Evolutionary conservation across 2,329 filamentous ascomycete genomes (phyloP).

Genomic region (Phaeosphaeriaceae sp.): DNA sequence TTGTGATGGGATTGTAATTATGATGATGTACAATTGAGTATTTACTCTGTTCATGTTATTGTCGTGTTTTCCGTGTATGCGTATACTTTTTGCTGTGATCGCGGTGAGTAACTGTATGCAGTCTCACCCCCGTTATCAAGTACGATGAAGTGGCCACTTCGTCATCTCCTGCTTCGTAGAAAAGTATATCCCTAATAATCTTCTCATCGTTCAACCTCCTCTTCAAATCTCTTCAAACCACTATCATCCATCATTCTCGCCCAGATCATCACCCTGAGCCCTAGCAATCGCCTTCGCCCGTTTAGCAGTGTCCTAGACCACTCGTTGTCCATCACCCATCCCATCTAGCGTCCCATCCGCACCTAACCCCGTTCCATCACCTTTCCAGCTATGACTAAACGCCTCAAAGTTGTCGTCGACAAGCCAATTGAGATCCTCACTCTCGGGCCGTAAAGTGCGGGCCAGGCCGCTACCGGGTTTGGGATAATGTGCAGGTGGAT

Average conservation of each 20-base stretch:
- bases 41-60: too few species aligned
- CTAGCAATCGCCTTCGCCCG: not conserved
- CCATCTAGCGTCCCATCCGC: conserved; percentile 34
- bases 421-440: conserved; percentile 66
- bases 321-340: conserved; percentile 18
- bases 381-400: conserved; percentile 59
- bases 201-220: too few species aligned
- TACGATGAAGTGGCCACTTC: too few species aligned
- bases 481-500: conserved; percentile 65
- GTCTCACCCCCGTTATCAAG: too few species aligned
- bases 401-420: conserved; percentile 65
- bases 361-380: conserved; percentile 40
- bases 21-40: too few species aligned
- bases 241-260: conserved; percentile 6
- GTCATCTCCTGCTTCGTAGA: too few species aligned
- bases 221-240: conserved; percentile 2
- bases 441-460: conserved; percentile 60
- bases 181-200: too few species aligned
- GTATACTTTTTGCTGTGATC: too few species aligned
- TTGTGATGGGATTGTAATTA: too few species aligned
- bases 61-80: too few species aligned
- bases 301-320: conserved; percentile 15
- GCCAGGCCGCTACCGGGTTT: conserved; percentile 66
- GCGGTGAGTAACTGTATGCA: too few species aligned
- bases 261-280: conserved; percentile 2